These are phyloP conservation scores for Lipomyces yamadae DNA, from an alignment of 805 yeast species.

Conservation along the genomic window DNA sequence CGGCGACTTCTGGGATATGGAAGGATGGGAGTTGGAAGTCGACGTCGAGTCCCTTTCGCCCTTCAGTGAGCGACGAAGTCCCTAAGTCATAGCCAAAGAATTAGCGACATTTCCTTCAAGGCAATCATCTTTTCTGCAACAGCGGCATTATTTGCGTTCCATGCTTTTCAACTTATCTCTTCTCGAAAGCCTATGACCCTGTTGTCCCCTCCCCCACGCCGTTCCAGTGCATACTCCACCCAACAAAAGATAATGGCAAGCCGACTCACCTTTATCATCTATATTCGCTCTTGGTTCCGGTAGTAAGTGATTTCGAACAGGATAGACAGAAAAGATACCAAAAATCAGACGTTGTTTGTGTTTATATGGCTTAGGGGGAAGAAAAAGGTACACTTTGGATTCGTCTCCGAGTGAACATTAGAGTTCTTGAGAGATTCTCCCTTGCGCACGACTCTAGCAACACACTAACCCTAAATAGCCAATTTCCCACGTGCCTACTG, in stretches of 20 bases:
- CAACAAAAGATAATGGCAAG: not conserved
- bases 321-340: not conserved
- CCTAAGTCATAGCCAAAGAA: not conserved
- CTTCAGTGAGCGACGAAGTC: conserved; percentile 13
- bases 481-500: too few relatives aligned
- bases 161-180: not conserved
- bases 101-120: too few relatives aligned
- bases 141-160: not conserved
- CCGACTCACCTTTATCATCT: not conserved
- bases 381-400: too few relatives aligned
- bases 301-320: not conserved
- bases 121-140: too few relatives aligned
- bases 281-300: not conserved
- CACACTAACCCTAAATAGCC: too few relatives aligned
- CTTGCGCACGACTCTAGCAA: too few relatives aligned
- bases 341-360: not conserved
- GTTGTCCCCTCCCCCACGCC: not conserved
- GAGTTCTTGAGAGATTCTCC: too few relatives aligned
- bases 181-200: not conserved
- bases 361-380: not conserved
- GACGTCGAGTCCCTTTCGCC: conserved; percentile 10
- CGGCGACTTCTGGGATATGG: conserved; percentile 13
- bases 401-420: too few relatives aligned
- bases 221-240: not conserved
- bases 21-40: conserved; percentile 10